Percentiles rank a stretch among this genome's conserved stretches.
Conservation (phyloP, 2,329 filamentous ascomycete species). For the Daldinia eschscholtzii region DNA sequence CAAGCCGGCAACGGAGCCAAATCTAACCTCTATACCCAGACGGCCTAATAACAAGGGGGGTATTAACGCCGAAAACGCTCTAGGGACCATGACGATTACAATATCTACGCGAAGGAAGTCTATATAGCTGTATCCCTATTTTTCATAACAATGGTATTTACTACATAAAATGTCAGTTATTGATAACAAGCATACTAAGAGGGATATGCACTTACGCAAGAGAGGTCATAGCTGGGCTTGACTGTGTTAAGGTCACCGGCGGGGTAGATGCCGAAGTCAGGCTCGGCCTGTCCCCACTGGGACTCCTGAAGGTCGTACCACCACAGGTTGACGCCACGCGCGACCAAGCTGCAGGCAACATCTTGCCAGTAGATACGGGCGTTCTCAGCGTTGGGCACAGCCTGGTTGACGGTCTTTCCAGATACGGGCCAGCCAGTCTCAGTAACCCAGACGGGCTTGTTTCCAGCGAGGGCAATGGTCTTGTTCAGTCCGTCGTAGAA, state of each 20-base stretch:
- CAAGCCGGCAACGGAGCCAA: neutral
- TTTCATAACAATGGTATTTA: conserved; percentile 18
- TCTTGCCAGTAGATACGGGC: conserved; percentile 56
- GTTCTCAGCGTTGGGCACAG: conserved; percentile 62
- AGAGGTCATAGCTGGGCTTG: conserved; percentile 50
- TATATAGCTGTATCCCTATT: conserved; percentile 18
- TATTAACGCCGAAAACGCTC: conserved; percentile 29
- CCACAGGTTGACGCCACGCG: conserved; percentile 52
- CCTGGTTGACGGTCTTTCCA: conserved; percentile 59
- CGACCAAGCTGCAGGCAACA: conserved; percentile 50
- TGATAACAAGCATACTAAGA: neutral
- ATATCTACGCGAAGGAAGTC: conserved; percentile 31
- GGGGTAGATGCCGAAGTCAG: conserved; percentile 55
- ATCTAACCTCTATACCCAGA: conserved; percentile 35
- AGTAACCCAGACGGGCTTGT: conserved; percentile 62
- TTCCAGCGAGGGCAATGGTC: conserved; percentile 56
- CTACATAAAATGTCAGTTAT: conserved; percentile 19
- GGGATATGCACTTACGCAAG: conserved; percentile 44
- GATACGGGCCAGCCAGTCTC: conserved; percentile 70
- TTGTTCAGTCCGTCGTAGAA: conserved; percentile 58
- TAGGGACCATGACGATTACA: conserved; percentile 17
- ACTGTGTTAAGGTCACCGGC: conserved; percentile 52
- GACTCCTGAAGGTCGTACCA: conserved; percentile 56
- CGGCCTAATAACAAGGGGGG: conserved; percentile 7
- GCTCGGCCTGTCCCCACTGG: conserved; percentile 51